Evolutionary conservation across 2,329 filamentous ascomycete species (phyloP), one percentile per base, ranked within the genome.

Genomic region (Penicillium paneum): DNA sequence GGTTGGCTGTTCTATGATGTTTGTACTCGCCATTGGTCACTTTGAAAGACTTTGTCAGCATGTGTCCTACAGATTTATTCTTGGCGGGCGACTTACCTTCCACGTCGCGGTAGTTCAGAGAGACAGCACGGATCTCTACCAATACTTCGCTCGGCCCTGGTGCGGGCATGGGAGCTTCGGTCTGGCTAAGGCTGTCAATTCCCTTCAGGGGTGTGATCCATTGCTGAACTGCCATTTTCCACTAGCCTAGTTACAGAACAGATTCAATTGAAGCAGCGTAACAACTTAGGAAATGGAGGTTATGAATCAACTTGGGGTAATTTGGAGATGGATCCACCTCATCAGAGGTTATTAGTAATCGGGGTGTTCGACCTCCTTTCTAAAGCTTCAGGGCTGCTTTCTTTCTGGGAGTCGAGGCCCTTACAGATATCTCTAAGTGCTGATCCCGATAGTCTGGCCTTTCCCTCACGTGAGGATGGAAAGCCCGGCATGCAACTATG

Each of bases 21-120:
- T 78, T 83, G 74, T 89, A 90, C 12, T 83, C 75, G 29, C 87
- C 87, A 75, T 81, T 85, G 64, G 77, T 78, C 19, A 89, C 86
- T 86, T 55, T 26, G n/a, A 35, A 5, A 17, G 1, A 5, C 5
- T 28, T 6, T 3, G 17, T 57, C 29, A 55, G 45, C 11, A 31
- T 49, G 0, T 1, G 6, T n/a, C 8, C 17, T 36, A n/a, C 17
- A 28, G 2, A 1, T 17, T 3, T 48, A 8, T 36, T 10, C 5
- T 36, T 46, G 32, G 19, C 3, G 5, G 10, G 6, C 13, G 21
- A 36, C 43, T 13, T 47, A 71, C 70, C 69, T 59, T 73, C 71
- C 12, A 78, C 78, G 59, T 83, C 80, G 39, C 79, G 74, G 63
- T 80, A 83, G 61, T 83, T 82, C 45, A 83, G 68, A 5, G 79